A percentile compares a stretch with the other conserved stretches of the same genome.
phyloP scores from a whole-genome alignment of 306 rosid genomes.

The Quercus bicolor region DNA sequence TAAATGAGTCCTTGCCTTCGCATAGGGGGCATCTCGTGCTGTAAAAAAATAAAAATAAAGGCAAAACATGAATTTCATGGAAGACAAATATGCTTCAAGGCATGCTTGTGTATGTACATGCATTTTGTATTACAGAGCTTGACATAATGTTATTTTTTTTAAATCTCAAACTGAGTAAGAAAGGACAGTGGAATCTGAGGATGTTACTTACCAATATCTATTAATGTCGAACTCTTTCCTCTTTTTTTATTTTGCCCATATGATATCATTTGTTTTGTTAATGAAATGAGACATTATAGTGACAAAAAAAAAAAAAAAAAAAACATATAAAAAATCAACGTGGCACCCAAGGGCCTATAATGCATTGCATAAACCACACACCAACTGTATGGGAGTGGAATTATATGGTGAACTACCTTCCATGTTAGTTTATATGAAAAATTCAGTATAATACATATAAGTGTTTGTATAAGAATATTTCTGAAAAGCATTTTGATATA shows the following conservation, averaged over 20 bases:
- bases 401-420: neutral
- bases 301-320: neutral
- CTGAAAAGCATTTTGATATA: neutral
- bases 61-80: slow-evolving; percentile 14
- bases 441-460: neutral
- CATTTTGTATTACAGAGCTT: too few species aligned
- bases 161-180: neutral
- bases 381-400: too few species aligned
- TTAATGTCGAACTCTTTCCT: neutral
- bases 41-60: slow-evolving; percentile 18
- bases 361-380: too few species aligned
- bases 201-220: neutral
- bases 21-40: slow-evolving; percentile 97
- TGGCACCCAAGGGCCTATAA: neutral
- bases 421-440: neutral
- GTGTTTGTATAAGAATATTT: neutral
- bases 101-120: neutral
- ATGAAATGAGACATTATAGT: neutral
- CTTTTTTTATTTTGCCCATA: neutral
- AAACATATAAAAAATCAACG: neutral
- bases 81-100: neutral
- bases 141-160: too few species aligned
- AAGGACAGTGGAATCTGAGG: neutral
- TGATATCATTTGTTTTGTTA: too few species aligned
- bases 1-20: slow-evolving; percentile 75